Conservation (phyloP, 2,329 filamentous ascomycete species). For the Aspergillus fischeri region DNA sequence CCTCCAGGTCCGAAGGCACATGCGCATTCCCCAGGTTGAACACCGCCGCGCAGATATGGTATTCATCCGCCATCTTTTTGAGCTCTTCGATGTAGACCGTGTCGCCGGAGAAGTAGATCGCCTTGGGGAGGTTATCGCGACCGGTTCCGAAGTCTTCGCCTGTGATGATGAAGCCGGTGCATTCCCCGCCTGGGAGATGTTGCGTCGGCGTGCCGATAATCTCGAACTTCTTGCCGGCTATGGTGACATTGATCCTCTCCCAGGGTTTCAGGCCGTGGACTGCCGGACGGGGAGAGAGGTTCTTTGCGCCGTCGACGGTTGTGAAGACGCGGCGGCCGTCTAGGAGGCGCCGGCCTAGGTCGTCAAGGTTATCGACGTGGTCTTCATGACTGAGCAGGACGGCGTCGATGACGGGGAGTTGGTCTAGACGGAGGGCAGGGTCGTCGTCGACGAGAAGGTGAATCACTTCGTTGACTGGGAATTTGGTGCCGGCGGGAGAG, state of each 20-base stretch:
- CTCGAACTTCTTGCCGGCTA: constrained; percentile 33
- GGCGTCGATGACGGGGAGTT: constrained; percentile 46
- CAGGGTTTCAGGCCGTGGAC: constrained; percentile 40
- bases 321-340: constrained; percentile 47
- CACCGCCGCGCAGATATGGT: constrained; percentile 37
- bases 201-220: constrained; percentile 44
- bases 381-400: constrained; percentile 51
- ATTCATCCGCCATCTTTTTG: constrained; percentile 29
- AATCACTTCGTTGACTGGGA: constrained; percentile 18
- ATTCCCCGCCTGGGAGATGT: constrained; percentile 45
- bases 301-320: constrained; percentile 43
- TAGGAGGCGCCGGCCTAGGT: constrained; percentile 43
- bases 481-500: constrained; percentile 37
- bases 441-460: constrained; percentile 24
- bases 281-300: constrained; percentile 42
- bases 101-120: constrained; percentile 49
- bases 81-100: constrained; percentile 47
- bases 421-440: constrained; percentile 36
- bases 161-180: constrained; percentile 44
- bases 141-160: constrained; percentile 33
- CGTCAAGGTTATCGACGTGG: constrained; percentile 49
- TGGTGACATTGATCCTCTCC: constrained; percentile 28
- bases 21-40: constrained; percentile 39
- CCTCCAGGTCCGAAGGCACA: constrained; percentile 7
- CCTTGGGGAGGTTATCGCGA: constrained; percentile 39